A percentile compares a stretch with the other conserved stretches of the same genome.
These are phyloP conservation scores for Globisporangium splendens DNA, from an alignment of 352 stramenopile species.

Conservation along the genomic window DNA sequence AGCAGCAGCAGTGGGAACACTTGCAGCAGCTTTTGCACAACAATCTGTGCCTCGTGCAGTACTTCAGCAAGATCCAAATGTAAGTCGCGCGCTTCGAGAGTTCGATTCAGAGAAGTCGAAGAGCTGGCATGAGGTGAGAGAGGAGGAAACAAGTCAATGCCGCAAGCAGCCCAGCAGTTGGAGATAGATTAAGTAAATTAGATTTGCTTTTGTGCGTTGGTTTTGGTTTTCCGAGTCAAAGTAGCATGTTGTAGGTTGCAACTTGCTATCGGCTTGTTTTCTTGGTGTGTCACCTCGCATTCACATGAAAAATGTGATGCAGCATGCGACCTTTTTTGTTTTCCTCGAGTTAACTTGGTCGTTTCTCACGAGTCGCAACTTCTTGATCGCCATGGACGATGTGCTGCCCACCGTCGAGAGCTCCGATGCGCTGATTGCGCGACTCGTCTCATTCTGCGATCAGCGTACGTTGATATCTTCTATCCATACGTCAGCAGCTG, in stretches of 20 bases:
- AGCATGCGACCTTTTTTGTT: neutral
- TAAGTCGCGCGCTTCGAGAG: constrained; percentile 21
- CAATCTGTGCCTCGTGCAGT: constrained; percentile 84
- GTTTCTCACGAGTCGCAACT: neutral
- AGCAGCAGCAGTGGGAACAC: constrained; percentile 79
- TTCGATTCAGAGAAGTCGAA: neutral
- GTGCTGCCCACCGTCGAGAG: constrained; percentile 37
- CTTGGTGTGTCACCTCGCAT: neutral
- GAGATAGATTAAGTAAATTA: constrained; percentile 11
- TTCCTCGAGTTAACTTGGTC: neutral
- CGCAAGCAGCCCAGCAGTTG: neutral
- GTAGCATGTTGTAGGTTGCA: neutral
- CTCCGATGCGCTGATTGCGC: constrained; percentile 36
- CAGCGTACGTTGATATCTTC: constrained; percentile 20
- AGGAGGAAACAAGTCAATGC: neutral
- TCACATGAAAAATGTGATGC: neutral
- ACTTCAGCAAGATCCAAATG: constrained; percentile 88
- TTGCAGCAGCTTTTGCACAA: constrained; percentile 80
- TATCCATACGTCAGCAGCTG: no score
- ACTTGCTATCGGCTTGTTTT: neutral
- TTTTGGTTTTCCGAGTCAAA: neutral
- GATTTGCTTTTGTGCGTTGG: constrained; percentile 1
- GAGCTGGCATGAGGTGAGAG: neutral
- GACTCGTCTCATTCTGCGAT: constrained; percentile 35
- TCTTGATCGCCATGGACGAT: constrained; percentile 28